phyloP scores from a whole-genome alignment of 306 rosid species.

The Lagenaria siceraria region DNA sequence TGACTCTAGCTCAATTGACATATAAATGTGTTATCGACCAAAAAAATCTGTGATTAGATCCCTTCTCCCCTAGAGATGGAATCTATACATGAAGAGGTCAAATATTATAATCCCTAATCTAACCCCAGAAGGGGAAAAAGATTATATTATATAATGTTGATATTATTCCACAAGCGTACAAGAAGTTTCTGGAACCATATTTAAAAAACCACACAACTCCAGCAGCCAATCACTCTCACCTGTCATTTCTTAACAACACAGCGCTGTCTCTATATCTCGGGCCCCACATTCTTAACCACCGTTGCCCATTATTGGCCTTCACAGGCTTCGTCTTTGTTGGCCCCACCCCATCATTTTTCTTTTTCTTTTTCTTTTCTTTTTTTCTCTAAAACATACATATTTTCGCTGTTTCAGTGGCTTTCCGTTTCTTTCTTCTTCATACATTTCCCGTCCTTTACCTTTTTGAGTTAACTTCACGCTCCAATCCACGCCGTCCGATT shows the following conservation, averaged over 20 bases:
- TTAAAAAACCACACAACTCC: background rate
- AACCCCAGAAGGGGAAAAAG: too few species aligned
- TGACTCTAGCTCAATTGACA: too few species aligned
- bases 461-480: background rate
- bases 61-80: too few species aligned
- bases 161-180: too few species aligned
- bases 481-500: background rate
- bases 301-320: background rate
- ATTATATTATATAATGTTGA: too few species aligned
- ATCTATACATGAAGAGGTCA: too few species aligned
- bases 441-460: background rate
- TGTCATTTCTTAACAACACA: background rate
- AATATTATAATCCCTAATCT: too few species aligned
- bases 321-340: background rate
- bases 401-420: background rate
- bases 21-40: too few species aligned
- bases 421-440: background rate
- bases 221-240: background rate
- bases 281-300: background rate
- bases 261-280: background rate
- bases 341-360: background rate
- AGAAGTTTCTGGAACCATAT: background rate
- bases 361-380: background rate
- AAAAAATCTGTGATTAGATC: too few species aligned
- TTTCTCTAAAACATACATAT: background rate